These are phyloP conservation scores for Solanum paucissectum DNA, from an alignment of 257 asterid species.

Conservation along the genomic window DNA sequence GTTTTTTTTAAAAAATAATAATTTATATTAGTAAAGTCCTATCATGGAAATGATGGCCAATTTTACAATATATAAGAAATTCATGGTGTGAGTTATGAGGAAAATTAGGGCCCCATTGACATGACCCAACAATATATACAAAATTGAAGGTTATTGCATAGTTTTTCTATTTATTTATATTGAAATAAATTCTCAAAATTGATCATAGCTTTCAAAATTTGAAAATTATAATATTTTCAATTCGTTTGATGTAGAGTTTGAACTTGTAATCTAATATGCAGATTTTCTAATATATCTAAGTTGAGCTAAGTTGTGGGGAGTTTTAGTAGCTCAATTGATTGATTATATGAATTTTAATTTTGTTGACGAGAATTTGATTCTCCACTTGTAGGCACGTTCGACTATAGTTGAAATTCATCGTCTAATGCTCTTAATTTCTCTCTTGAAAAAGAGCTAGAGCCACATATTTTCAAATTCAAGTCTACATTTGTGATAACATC, in stretches of 20 bases:
- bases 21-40: neutral
- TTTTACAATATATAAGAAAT: neutral
- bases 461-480: no score
- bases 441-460: neutral
- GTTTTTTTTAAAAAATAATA: neutral
- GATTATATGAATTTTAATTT: no score
- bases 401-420: no score
- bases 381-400: no score
- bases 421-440: no score
- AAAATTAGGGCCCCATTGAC: neutral
- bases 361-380: no score
- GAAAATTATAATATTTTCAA: neutral
- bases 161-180: no score
- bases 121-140: neutral
- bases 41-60: neutral
- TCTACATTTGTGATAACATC: neutral
- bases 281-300: neutral
- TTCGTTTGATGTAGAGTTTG: neutral
- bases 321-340: no score
- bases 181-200: no score
- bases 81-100: neutral
- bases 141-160: no score
- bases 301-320: neutral
- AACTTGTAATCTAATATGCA: neutral
- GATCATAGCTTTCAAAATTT: neutral